Evolutionary conservation across 768 basidiomycete species (phyloP), one percentile per base, ranked within the genome.

Genomic region (Favolaschia claudopus): DNA sequence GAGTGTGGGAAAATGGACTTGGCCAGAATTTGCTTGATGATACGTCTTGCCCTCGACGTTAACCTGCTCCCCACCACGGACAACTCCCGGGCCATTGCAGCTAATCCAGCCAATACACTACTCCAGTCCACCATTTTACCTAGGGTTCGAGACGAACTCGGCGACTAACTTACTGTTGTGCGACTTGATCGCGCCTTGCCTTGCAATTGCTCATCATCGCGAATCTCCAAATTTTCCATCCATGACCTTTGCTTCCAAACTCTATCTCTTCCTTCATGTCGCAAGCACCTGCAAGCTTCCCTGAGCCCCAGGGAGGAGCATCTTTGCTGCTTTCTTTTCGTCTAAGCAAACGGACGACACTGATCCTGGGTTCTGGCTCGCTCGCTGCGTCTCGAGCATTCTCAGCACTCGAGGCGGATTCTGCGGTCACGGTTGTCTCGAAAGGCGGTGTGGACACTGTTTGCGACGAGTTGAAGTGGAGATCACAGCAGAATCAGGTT

Each of bases 321-420:
- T 92, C 93, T 6, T 84, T 96, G 14, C 65, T 95, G 0, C 82
- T 96, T 20, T 88, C 94, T 1, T 93, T 95, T 74, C 82, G 81
- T 46, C 78, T 89, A 25, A 75, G 77, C 37, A 70, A 74, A 54
- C 81, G 81, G 33, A 78, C 76, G 0, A 80, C 87, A 31, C 76
- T 98, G 34, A 83, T 99, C 39, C 65, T 98, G 37, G 95, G 96
- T 3, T 84, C 88, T 1, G 85, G 88, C n/a, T 67, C 83, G 2
- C 83, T 98, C 3, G 95, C 95, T 1, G 94, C 95, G 0, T 82
- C 85, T n/a, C 86, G 96, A 43, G 89, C 91, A 2, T 92, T 91
- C 65, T 79, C 89, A 17, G 87, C 92, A 2, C 82, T 96, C 32
- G 93, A 96, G 69, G 90, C 94, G 5, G 88, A 89, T 59, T 86